These are phyloP conservation scores for Geosmithia morbida DNA, from an alignment of 2,329 filamentous ascomycete genomes.

Conservation along the genomic window DNA sequence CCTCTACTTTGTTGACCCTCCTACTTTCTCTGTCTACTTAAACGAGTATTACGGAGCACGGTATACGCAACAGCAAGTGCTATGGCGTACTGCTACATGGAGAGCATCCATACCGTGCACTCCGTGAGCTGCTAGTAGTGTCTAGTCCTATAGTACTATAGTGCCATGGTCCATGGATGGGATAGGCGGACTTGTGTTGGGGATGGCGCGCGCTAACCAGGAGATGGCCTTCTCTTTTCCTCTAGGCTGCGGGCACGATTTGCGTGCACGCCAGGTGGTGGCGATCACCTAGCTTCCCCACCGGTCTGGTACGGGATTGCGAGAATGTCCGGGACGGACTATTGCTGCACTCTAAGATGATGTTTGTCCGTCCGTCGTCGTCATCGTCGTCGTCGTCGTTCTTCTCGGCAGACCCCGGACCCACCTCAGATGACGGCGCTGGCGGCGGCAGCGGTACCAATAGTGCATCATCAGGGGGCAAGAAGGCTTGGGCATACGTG, in stretches of 20 bases:
- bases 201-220: no score
- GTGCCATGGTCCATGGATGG: background rate
- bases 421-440: background rate
- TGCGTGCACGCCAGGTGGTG: slow-evolving; percentile 66
- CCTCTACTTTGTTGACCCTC: no score
- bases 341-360: slow-evolving; percentile 79
- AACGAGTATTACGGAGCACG: no score
- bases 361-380: slow-evolving; percentile 27
- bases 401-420: background rate
- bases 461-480: background rate
- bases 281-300: slow-evolving; percentile 54
- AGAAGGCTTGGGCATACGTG: slow-evolving; percentile 61
- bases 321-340: slow-evolving; percentile 55
- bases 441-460: background rate
- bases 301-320: slow-evolving; percentile 58
- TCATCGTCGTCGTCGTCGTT: background rate
- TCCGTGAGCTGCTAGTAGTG: no score
- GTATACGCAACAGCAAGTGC: no score
- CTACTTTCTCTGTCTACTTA: no score
- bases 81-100: no score
- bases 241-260: slow-evolving; percentile 63
- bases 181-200: slow-evolving; percentile 15
- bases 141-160: no score
- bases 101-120: no score
- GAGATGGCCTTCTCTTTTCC: background rate